A percentile compares a stretch with the other conserved stretches of the same genome.
These are phyloP conservation scores for Wickerhamiella alocasiicola DNA, from an alignment of 805 yeast species.

Conservation along the genomic window DNA sequence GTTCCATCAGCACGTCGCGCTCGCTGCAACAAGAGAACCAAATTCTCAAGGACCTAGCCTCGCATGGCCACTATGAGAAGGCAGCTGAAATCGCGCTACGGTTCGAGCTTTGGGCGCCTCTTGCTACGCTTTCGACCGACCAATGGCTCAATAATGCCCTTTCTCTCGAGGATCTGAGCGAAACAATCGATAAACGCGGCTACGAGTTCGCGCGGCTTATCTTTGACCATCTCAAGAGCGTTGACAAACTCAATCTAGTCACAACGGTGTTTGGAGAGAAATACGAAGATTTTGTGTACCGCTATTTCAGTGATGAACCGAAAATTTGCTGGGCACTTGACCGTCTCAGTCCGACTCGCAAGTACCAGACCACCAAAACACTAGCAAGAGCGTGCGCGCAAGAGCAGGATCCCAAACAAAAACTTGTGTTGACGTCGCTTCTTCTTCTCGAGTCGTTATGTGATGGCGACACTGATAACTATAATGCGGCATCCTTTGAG, in stretches of 20 bases:
- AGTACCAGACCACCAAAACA: neutral
- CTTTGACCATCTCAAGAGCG: conserved; percentile 3
- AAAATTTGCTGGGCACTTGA: conserved; percentile 4
- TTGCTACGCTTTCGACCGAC: conserved; percentile 1
- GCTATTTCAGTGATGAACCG: conserved; percentile 1
- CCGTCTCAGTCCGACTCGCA: neutral
- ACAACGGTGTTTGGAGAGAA: neutral
- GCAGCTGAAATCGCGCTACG: conserved; percentile 2
- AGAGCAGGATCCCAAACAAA: neutral
- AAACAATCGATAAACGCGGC: neutral
- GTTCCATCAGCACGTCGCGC: neutral
- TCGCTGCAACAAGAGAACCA: conserved; percentile 1
- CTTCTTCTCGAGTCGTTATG: neutral
- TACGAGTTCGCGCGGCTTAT: conserved; percentile 7
- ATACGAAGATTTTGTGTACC: conserved; percentile 1
- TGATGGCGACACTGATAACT: neutral
- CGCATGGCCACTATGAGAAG: neutral
- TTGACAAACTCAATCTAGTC: neutral
- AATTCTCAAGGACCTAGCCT: conserved; percentile 2
- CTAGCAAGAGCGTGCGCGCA: neutral
- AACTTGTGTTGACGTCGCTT: neutral
- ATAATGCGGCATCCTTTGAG: neutral
- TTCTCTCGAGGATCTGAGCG: neutral
- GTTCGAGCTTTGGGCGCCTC: conserved; percentile 1
- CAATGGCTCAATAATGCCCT: neutral